Evolutionary conservation across 1,284 basidiomycete species (phyloP), one percentile per base, ranked within the genome.

Genomic region (Boletus chippewaensis): DNA sequence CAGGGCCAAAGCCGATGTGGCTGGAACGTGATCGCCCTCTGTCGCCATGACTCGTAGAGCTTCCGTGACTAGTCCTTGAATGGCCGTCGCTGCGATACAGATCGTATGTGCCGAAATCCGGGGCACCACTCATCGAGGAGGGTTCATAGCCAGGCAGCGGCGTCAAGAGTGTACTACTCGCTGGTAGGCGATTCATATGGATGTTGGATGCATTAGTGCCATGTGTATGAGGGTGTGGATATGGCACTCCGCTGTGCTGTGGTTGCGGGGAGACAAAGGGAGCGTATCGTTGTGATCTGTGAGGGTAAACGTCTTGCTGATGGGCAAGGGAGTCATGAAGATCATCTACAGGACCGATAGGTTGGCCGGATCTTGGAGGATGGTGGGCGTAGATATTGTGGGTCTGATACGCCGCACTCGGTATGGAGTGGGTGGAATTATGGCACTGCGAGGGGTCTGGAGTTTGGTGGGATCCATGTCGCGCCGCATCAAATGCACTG

Each of bases 131-230:
- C 36, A 59, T 47, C 13, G 61, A 44, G 38, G 61, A 44, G 32
- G 68, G 58, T 53, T 68, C 65, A 46, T 74, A 77, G n/a, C 74
- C 71, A 11, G 74, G 70, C 36, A 77, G 62, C 28, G 76, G 74
- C 44, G 76, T 77, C 55, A 79, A 64, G 42, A 79, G 70, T 8
- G 77, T 78, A 60, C 74, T 77, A 57, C 76, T 71, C 24, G 71
- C 62, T 28, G 76, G 71, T 31, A 78, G 67, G 28, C 64, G 66
- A 46, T 59, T 54, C 34, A 58, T 46, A 26, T 52, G 50, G 7
- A 62, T 20, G 48, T 43, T 53, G 28, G 67, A 49, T 20, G 50
- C 22, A 48, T 41, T 51, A 4, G 52, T 12, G 45, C 40, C 47
- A 24, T 53, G 62, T 4, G 49, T 7, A 34, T 60, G 59, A 22